Percentiles rank a stretch among this genome's conserved stretches.
Evolutionary conservation across 2,329 filamentous ascomycete species (phyloP).

Genomic region (Nemania sp.): DNA sequence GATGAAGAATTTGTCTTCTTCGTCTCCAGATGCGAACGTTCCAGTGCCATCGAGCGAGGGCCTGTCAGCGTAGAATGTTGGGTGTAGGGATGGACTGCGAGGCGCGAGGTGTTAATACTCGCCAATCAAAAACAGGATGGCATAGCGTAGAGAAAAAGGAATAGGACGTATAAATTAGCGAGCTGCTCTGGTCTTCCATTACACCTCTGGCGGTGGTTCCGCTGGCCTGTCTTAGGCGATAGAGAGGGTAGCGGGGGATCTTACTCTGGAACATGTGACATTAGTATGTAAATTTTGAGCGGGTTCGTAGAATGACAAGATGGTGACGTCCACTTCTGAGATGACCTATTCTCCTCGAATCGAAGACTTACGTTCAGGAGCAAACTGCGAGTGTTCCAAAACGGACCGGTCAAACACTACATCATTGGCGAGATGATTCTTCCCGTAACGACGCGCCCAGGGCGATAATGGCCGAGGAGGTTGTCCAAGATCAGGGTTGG

Average conservation of each 20-base stretch:
- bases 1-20: conserved; percentile 11
- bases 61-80: conserved; percentile 6
- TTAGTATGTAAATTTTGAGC: too few species aligned
- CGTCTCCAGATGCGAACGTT: not conserved
- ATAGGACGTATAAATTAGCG: too few species aligned
- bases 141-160: too few species aligned
- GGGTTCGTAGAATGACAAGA: too few species aligned
- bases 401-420: not conserved
- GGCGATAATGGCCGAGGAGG: conserved; percentile 16
- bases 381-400: conserved; percentile 12
- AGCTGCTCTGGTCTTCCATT: not conserved
- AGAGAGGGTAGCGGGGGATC: not conserved
- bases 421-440: not conserved
- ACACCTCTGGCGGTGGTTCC: not conserved
- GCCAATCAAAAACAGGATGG: too few species aligned
- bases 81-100: conserved; percentile 11
- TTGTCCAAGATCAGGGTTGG: not conserved
- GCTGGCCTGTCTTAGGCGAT: not conserved
- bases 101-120: not conserved
- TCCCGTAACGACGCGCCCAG: conserved; percentile 18
- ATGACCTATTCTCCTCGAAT: not conserved
- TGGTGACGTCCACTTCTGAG: not conserved
- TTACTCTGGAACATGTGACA: conserved; percentile 9
- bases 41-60: too few species aligned
- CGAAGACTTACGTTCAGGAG: conserved; percentile 17